phyloP scores from a whole-genome alignment of 345 rosid genomes.

The Lagerstroemia speciosa region DNA sequence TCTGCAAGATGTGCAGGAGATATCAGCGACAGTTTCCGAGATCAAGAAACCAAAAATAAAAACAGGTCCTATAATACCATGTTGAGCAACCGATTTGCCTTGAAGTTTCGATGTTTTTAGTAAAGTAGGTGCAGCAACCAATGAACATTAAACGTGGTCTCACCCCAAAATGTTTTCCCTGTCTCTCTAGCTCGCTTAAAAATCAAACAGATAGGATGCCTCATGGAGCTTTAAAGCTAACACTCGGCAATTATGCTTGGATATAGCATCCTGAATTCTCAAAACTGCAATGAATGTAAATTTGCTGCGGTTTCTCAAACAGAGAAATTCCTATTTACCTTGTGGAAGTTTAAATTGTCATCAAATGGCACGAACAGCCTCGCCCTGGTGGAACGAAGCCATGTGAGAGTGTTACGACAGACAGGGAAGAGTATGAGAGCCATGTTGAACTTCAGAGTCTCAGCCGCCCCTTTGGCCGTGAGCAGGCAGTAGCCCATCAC shows the following conservation, averaged over 20 bases:
- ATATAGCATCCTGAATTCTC: no score
- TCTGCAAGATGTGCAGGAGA: constrained; percentile 28
- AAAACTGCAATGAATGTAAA: no score
- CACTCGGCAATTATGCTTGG: no score
- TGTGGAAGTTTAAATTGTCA: constrained; percentile 86
- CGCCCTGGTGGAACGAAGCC: constrained; percentile 79
- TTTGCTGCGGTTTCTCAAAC: not conserved
- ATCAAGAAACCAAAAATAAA: not conserved
- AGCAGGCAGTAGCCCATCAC: constrained; percentile 84
- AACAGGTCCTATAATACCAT: not conserved
- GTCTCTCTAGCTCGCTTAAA: no score
- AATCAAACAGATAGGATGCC: no score
- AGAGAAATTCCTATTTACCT: constrained; percentile 30
- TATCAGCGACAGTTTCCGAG: not conserved
- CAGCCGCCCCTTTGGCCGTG: constrained; percentile 92
- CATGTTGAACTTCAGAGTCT: constrained; percentile 96
- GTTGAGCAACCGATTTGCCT: not conserved
- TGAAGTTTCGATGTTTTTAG: no score
- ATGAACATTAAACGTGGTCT: no score
- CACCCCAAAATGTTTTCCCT: no score
- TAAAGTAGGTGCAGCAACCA: no score
- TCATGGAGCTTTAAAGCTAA: no score
- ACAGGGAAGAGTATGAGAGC: constrained; percentile 90
- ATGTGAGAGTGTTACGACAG: constrained; percentile 85
- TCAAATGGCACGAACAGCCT: constrained; percentile 64